Conservation (phyloP, 1,284 basidiomycete genomes). For the Trichosporon sp. region DNA sequence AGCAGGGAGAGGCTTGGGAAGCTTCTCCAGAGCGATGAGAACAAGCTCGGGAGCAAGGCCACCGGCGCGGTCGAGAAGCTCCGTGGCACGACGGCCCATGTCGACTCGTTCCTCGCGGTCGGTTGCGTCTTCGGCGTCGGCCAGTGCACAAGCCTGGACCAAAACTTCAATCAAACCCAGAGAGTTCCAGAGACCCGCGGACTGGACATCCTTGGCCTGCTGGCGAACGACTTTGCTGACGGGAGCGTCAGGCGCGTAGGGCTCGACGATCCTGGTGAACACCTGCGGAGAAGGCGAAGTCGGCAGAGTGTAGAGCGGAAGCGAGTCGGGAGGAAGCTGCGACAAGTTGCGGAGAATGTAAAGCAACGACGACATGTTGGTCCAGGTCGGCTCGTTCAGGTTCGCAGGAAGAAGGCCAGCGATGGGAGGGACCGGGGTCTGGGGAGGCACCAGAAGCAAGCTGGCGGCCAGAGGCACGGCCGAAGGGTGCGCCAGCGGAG, state of each 20-base stretch:
- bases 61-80: slow-evolving; percentile 86
- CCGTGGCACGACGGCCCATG: slow-evolving; percentile 67
- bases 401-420: slow-evolving; percentile 46
- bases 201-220: slow-evolving; percentile 66
- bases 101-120: slow-evolving; percentile 66
- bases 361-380: slow-evolving; percentile 77
- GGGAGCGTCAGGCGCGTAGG: slow-evolving; percentile 59
- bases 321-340: slow-evolving; percentile 78
- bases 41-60: slow-evolving; percentile 80
- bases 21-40: slow-evolving; percentile 85
- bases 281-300: slow-evolving; percentile 70
- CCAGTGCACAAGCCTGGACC: slow-evolving; percentile 49
- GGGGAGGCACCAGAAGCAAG: slow-evolving; percentile 48
- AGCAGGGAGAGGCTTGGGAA: slow-evolving; percentile 79
- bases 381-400: slow-evolving; percentile 60
- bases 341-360: slow-evolving; percentile 81
- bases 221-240: slow-evolving; percentile 53
- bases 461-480: slow-evolving; percentile 44
- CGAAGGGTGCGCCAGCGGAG: slow-evolving; percentile 39
- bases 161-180: slow-evolving; percentile 86
- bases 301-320: slow-evolving; percentile 81
- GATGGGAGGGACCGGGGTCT: slow-evolving; percentile 45
- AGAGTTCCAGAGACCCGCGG: slow-evolving; percentile 83
- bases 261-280: slow-evolving; percentile 69
- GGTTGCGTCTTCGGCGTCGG: slow-evolving; percentile 24